Evolutionary conservation across 192 early-diverging fungal species (phyloP).

Genomic region (Linnemannia hyalina): DNA sequence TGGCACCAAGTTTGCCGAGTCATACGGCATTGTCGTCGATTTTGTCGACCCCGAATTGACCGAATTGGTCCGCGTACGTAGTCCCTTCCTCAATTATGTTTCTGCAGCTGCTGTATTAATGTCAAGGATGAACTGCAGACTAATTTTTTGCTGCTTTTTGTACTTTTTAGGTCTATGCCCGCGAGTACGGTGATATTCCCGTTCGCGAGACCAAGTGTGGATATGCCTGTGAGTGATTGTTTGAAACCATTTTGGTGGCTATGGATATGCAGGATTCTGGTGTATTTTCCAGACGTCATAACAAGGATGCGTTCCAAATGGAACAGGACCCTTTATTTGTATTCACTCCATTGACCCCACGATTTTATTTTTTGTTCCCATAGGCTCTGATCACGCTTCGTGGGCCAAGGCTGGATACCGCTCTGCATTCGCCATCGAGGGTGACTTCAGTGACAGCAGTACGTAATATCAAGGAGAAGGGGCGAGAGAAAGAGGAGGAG

Average conservation of each 20-base stretch:
- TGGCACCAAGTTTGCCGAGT: conserved; percentile 65
- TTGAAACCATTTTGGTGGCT: not conserved
- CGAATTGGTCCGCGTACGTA: conserved; percentile 61
- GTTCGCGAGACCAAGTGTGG: conserved; percentile 86
- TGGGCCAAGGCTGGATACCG: conserved; percentile 92
- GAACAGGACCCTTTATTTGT: conserved; percentile 1
- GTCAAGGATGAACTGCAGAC: not conserved
- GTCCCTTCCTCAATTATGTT: not conserved
- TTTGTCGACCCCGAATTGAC: conserved; percentile 76
- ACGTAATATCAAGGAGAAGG: not conserved
- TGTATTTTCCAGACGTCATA: not conserved
- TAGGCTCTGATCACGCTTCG: conserved; percentile 91
- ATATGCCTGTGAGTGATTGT: conserved; percentile 69
- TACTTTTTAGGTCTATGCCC: conserved; percentile 70
- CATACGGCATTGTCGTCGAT: conserved; percentile 88
- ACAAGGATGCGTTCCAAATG: not conserved
- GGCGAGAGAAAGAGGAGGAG: not conserved
- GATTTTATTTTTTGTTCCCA: conserved; percentile 11
- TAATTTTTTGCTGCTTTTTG: conserved; percentile 11
- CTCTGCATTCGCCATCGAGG: conserved; percentile 87
- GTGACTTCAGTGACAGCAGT: conserved; percentile 77
- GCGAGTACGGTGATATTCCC: conserved; percentile 75
- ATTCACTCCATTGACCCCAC: not conserved
- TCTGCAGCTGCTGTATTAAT: not conserved
- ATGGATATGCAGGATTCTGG: not conserved